Conservation (phyloP, 768 basidiomycete genomes). For the Hericium rajendrae region DNA sequence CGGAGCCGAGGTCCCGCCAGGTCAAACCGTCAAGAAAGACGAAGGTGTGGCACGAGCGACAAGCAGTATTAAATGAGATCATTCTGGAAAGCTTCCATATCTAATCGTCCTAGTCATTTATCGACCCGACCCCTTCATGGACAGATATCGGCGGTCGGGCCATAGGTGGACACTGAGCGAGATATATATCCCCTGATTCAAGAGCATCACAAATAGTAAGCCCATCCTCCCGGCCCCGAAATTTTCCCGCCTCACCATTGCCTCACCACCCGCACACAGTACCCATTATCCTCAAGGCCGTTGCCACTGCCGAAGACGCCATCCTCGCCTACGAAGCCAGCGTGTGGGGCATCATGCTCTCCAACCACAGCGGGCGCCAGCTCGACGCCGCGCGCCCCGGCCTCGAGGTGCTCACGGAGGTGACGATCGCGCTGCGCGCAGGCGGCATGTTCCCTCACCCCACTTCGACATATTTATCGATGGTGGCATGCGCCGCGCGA, state of each 20-base stretch:
- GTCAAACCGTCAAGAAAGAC: constrained; percentile 58
- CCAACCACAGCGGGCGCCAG: constrained; percentile 52
- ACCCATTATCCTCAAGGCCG: constrained; percentile 40
- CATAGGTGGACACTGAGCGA: too few relatives aligned
- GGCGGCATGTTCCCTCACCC: constrained; percentile 51
- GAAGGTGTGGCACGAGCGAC: constrained; percentile 95
- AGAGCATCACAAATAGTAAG: constrained; percentile 46
- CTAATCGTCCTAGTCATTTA: constrained; percentile 58
- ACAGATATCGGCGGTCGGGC: constrained; percentile 4
- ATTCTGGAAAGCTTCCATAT: neutral
- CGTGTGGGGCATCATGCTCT: constrained; percentile 41
- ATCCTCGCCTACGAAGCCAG: constrained; percentile 39
- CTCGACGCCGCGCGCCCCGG: constrained; percentile 39
- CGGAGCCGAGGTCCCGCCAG: constrained; percentile 40
- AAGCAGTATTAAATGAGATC: constrained; percentile 29
- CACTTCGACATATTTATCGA: constrained; percentile 87
- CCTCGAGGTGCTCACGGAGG: constrained; percentile 46
- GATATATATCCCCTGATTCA: constrained; percentile 43
- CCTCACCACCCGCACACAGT: constrained; percentile 20
- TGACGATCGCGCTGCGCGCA: constrained; percentile 55
- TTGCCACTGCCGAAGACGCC: constrained; percentile 28
- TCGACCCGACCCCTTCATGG: constrained; percentile 88
- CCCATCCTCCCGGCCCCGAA: neutral
- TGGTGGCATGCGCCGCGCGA: constrained; percentile 89
- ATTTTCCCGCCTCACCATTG: too few relatives aligned